Conservation (phyloP, 2,329 filamentous ascomycete species). For the Ilyonectria destructans region DNA sequence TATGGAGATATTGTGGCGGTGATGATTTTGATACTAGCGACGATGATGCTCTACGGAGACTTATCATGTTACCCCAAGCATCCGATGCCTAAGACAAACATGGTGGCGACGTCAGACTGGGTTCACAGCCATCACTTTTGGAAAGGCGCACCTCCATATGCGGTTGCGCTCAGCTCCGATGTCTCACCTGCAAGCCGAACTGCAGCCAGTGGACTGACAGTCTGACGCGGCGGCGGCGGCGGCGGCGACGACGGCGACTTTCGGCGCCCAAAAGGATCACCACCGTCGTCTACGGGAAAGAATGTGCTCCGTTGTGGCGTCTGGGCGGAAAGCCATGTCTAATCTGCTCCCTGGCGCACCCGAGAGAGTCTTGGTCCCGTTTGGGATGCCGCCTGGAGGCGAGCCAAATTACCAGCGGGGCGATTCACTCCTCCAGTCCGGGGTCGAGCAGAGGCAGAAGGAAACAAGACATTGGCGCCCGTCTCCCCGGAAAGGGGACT, state of each 20-base stretch:
- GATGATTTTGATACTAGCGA: background rate
- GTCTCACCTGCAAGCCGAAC: background rate
- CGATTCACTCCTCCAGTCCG: conserved; percentile 9
- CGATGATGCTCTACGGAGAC: background rate
- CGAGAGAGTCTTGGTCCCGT: conserved; percentile 15
- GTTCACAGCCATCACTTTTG: background rate
- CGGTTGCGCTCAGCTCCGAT: conserved; percentile 1
- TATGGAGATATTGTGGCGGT: background rate
- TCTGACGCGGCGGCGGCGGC: background rate
- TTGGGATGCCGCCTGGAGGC: conserved; percentile 17
- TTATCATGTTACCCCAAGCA: background rate
- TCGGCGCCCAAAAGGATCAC: background rate
- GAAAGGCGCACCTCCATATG: background rate
- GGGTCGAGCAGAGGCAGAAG: conserved; percentile 7
- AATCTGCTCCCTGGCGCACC: conserved; percentile 11
- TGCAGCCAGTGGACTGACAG: background rate
- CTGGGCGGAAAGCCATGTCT: conserved; percentile 1
- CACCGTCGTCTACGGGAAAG: background rate
- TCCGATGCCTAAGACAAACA: background rate
- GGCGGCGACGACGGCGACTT: background rate
- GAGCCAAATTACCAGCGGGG: conserved; percentile 23
- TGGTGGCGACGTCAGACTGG: background rate
- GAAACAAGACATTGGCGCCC: conserved; percentile 9
- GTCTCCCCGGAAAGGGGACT: conserved; percentile 11
- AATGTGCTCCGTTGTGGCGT: conserved; percentile 17